Evolutionary conservation across 2,329 filamentous ascomycete genomes (phyloP).

Genomic region (Colletotrichum coccodes): DNA sequence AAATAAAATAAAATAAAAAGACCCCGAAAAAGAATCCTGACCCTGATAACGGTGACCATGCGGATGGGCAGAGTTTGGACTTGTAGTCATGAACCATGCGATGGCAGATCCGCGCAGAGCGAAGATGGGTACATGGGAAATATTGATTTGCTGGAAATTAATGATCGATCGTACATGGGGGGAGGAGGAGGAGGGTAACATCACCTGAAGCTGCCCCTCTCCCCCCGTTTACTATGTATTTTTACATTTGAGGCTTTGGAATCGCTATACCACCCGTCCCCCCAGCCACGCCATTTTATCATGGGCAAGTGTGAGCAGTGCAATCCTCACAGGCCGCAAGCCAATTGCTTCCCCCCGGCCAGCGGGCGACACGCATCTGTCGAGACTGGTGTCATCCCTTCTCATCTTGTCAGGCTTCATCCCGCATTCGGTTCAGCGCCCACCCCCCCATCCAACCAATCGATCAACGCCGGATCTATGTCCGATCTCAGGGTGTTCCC

Average conservation of each 20-base stretch:
- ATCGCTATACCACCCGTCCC: not conserved
- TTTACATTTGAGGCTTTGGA: not conserved
- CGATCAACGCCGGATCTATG: slow-evolving; percentile 2
- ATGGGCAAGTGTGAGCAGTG: not conserved
- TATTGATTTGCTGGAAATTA: slow-evolving; percentile 1
- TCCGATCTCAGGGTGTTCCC: not conserved
- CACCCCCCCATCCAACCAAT: not conserved
- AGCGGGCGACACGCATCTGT: not conserved
- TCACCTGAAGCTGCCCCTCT: not conserved
- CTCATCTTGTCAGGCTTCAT: not conserved
- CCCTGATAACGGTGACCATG: not conserved
- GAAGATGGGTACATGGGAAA: not conserved
- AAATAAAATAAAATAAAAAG: too few relatives aligned
- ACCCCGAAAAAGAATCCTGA: too few relatives aligned
- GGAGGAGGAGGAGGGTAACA: not conserved
- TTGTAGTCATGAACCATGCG: not conserved
- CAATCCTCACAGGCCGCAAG: not conserved
- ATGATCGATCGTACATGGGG: slow-evolving; percentile 3
- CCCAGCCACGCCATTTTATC: not conserved
- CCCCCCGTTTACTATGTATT: not conserved
- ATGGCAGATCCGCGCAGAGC: not conserved
- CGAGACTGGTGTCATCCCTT: not conserved
- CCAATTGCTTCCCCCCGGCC: too few relatives aligned
- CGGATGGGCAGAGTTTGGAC: not conserved
- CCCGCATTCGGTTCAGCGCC: not conserved